A percentile compares a stretch with the other conserved stretches of the same genome.
Evolutionary conservation across 2,329 filamentous ascomycete species (phyloP).

Genomic region (Cytospora piceae): DNA sequence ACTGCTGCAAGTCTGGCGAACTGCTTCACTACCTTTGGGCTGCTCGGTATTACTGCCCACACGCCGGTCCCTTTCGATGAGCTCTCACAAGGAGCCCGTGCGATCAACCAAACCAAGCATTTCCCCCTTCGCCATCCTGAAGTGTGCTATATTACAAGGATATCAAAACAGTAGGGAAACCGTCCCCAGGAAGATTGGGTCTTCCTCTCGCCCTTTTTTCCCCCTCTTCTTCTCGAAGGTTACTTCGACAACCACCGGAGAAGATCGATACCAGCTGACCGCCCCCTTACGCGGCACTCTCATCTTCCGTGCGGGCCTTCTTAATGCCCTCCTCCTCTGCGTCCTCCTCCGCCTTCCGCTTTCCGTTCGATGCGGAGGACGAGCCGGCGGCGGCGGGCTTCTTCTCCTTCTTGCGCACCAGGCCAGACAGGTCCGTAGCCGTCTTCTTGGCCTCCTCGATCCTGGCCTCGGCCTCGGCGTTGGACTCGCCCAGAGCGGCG

Average conservation of each 20-base stretch:
- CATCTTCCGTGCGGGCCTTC: conserved; percentile 43
- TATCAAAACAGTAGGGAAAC: conserved; percentile 8
- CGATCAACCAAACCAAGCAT: neutral
- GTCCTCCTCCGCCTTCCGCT: conserved; percentile 47
- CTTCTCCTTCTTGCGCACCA: conserved; percentile 70
- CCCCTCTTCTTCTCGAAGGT: too few species aligned
- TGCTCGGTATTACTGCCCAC: neutral
- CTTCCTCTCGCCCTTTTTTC: too few species aligned
- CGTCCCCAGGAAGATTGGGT: neutral
- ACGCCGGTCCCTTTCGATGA: neutral
- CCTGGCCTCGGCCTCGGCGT: conserved; percentile 63
- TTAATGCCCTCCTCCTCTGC: conserved; percentile 41
- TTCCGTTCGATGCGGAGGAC: conserved; percentile 42
- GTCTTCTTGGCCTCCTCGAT: conserved; percentile 73
- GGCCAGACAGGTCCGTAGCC: conserved; percentile 73
- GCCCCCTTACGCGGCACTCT: neutral
- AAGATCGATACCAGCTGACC: too few species aligned
- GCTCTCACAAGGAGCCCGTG: neutral
- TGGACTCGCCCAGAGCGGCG: conserved; percentile 63
- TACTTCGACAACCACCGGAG: neutral
- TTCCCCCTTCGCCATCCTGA: neutral
- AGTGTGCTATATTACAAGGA: conserved; percentile 16
- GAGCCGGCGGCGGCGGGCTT: conserved; percentile 30
- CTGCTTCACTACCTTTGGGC: neutral
- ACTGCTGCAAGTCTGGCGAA: neutral